Evolutionary conservation across 805 yeast species (phyloP).

Genomic region (Candida patagonica): DNA sequence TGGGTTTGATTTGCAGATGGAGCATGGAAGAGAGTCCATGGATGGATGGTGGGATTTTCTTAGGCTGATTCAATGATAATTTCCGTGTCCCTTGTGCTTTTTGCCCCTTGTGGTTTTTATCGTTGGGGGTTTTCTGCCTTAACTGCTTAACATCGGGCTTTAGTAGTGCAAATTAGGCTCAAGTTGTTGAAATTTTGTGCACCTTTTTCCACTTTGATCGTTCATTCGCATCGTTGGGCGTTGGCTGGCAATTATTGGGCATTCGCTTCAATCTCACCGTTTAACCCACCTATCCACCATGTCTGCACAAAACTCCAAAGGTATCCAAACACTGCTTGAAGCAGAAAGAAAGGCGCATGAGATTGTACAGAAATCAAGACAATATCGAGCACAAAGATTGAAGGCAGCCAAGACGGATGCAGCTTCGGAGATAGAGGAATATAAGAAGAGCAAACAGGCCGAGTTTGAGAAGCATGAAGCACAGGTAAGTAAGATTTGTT

Average conservation of each 20-base stretch:
- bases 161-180: too few relatives aligned
- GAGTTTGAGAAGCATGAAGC: conserved; percentile 69
- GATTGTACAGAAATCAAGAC: conserved; percentile 87
- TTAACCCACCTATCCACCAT: conserved; percentile 10
- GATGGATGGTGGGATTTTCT: neutral
- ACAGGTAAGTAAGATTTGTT: conserved; percentile 34
- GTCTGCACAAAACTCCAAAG: conserved; percentile 41
- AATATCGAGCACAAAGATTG: conserved; percentile 75
- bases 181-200: too few relatives aligned
- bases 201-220: too few relatives aligned
- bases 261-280: neutral
- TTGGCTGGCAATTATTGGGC: too few relatives aligned
- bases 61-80: neutral
- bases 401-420: conserved; percentile 96
- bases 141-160: too few relatives aligned
- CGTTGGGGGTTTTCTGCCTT: too few relatives aligned
- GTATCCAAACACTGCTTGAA: conserved; percentile 63
- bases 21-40: conserved; percentile 28
- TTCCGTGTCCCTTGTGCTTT: too few relatives aligned
- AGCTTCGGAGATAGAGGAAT: conserved; percentile 74
- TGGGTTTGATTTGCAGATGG: conserved; percentile 34
- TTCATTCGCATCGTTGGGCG: too few relatives aligned
- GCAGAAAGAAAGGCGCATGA: conserved; percentile 98
- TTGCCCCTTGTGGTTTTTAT: too few relatives aligned
- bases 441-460: conserved; percentile 72